Conservation (phyloP, 495 filamentous ascomycete species). For the Daldinia decipiens region DNA sequence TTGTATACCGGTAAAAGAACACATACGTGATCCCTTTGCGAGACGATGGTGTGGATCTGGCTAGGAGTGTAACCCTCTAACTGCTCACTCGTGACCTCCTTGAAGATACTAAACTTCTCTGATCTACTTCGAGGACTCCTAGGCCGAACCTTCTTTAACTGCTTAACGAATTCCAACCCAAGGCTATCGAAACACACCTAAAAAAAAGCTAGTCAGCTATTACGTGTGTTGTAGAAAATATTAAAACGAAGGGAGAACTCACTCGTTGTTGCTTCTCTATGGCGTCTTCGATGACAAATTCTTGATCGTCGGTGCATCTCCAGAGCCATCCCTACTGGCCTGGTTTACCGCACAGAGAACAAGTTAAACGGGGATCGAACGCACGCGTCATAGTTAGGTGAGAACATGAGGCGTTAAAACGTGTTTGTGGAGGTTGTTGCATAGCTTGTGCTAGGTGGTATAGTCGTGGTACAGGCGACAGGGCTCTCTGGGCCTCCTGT, state of each 20-base stretch:
- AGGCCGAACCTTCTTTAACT: slow-evolving; percentile 44
- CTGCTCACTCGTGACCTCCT: slow-evolving; percentile 61
- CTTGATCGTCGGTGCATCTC: slow-evolving; percentile 69
- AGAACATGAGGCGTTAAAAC: slow-evolving; percentile 59
- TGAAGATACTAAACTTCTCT: slow-evolving; percentile 56
- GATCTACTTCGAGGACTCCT: slow-evolving; percentile 50
- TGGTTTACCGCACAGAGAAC: slow-evolving; percentile 60
- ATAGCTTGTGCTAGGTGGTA: background rate
- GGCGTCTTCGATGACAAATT: slow-evolving; percentile 55
- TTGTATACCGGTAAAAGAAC: background rate
- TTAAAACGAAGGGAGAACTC: slow-evolving; percentile 37
- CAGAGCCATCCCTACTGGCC: slow-evolving; percentile 73
- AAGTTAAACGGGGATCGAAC: slow-evolving; percentile 57
- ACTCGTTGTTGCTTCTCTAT: slow-evolving; percentile 46
- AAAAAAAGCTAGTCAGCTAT: slow-evolving; percentile 15
- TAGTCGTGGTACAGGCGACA: background rate
- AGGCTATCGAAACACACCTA: slow-evolving; percentile 39
- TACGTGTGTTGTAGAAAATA: slow-evolving; percentile 31
- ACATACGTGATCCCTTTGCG: slow-evolving; percentile 55
- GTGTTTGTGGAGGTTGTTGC: background rate
- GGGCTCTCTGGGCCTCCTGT: background rate
- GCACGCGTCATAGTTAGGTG: slow-evolving; percentile 69
- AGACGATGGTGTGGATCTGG: slow-evolving; percentile 54
- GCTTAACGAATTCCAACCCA: slow-evolving; percentile 17
- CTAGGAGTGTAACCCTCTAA: slow-evolving; percentile 55